phyloP scores from a whole-genome alignment of 2,329 filamentous ascomycete genomes.

The Ilyonectria destructans region DNA sequence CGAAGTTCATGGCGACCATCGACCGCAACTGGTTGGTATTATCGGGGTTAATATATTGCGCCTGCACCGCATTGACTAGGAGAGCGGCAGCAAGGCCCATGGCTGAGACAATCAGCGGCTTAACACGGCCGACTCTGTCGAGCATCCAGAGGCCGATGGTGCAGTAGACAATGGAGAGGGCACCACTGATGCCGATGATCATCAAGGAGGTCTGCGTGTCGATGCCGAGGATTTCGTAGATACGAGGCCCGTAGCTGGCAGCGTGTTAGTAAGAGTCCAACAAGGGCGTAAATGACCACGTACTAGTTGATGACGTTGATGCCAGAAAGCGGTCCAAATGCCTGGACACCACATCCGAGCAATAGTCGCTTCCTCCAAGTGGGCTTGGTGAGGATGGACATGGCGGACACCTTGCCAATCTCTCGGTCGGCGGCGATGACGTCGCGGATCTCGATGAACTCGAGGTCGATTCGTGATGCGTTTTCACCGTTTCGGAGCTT shows the following conservation, averaged over 20 bases:
- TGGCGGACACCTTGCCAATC: constrained; percentile 56
- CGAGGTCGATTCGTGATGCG: constrained; percentile 55
- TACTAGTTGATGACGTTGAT: constrained; percentile 52
- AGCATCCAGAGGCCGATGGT: constrained; percentile 62
- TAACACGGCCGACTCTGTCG: constrained; percentile 65
- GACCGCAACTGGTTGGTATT: constrained; percentile 49
- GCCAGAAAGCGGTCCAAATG: constrained; percentile 64
- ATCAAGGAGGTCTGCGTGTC: constrained; percentile 62
- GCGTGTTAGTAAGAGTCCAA: constrained; percentile 16
- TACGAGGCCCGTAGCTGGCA: constrained; percentile 49
- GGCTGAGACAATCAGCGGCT: constrained; percentile 62
- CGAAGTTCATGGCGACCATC: constrained; percentile 55
- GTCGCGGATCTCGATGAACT: constrained; percentile 59
- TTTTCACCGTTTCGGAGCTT: constrained; percentile 53
- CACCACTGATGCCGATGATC: constrained; percentile 67
- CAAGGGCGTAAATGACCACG: constrained; percentile 3
- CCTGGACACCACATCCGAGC: constrained; percentile 64
- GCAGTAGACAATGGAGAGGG: constrained; percentile 65
- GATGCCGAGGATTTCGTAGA: constrained; percentile 63
- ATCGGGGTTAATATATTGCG: constrained; percentile 44
- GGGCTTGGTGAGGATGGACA: constrained; percentile 60
- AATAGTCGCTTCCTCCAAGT: constrained; percentile 63
- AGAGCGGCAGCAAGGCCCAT: constrained; percentile 47
- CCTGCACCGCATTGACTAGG: constrained; percentile 50
- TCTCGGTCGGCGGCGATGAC: constrained; percentile 56